Conservation (phyloP, 1,284 basidiomycete species). For the Naganishia liquefaciens region DNA sequence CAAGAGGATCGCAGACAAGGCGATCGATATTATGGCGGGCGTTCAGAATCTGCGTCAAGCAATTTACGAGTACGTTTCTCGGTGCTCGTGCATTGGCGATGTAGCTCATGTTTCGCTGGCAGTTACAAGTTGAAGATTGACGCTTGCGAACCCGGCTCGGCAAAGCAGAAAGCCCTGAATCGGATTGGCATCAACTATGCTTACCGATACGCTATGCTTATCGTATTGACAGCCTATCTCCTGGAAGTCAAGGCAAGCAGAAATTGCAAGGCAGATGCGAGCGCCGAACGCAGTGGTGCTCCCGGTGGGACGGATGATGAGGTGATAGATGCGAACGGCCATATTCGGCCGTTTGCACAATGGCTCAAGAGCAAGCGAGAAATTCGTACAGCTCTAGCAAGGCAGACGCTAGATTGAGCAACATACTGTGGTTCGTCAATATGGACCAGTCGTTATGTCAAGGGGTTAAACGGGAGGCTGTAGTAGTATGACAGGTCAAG, state of each 20-base stretch:
- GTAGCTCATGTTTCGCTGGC: constrained; percentile 10
- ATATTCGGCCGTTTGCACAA: constrained; percentile 63
- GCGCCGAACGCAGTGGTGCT: neutral
- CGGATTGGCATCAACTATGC: constrained; percentile 82
- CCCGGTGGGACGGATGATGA: constrained; percentile 33
- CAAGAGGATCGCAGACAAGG: constrained; percentile 86
- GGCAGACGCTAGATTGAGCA: constrained; percentile 68
- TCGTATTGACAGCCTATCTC: constrained; percentile 93
- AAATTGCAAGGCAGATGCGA: constrained; percentile 12
- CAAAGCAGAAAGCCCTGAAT: constrained; percentile 57
- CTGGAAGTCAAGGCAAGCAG: constrained; percentile 66
- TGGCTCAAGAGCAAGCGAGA: constrained; percentile 83
- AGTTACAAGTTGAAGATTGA: constrained; percentile 90
- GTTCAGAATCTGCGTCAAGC: constrained; percentile 92
- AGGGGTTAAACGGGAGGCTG: too few species aligned
- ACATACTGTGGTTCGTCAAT: neutral
- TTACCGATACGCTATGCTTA: constrained; percentile 80
- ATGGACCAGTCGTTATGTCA: neutral
- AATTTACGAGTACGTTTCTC: constrained; percentile 73
- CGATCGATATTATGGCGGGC: constrained; percentile 83
- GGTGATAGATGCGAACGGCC: constrained; percentile 24
- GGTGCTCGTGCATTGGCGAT: neutral
- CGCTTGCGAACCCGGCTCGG: constrained; percentile 54
- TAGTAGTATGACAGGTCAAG: neutral
- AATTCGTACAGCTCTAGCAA: constrained; percentile 73